Percentiles rank a stretch among this genome's conserved stretches.
Conservation (phyloP, 2,329 filamentous ascomycete species). For the Trichoderma sp. region DNA sequence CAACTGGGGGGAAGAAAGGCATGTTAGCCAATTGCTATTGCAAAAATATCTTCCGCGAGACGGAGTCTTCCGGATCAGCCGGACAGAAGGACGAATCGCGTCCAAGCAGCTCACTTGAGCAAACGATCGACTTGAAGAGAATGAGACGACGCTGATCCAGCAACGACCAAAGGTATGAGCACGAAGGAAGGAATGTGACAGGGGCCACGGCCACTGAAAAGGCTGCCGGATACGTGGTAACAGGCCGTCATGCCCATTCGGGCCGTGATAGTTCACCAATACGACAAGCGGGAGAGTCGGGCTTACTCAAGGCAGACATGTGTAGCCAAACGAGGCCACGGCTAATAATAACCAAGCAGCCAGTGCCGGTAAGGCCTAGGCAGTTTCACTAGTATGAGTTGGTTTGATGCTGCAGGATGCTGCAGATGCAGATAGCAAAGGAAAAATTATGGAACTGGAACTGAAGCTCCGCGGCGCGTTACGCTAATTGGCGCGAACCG, state of each 20-base stretch:
- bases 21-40: slow-evolving; percentile 47
- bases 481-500: neutral
- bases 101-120: slow-evolving; percentile 12
- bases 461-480: slow-evolving; percentile 4
- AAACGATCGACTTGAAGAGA: neutral
- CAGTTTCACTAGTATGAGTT: slow-evolving; percentile 10
- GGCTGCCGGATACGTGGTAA: neutral
- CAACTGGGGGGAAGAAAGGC: slow-evolving; percentile 42
- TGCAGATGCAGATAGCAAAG: neutral
- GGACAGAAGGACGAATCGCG: neutral
- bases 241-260: neutral
- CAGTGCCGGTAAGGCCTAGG: slow-evolving; percentile 13
- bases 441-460: slow-evolving; percentile 2
- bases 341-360: slow-evolving; percentile 3
- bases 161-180: neutral
- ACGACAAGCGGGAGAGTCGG: slow-evolving; percentile 9
- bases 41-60: neutral
- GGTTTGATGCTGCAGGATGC: slow-evolving; percentile 4
- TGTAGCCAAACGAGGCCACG: neutral
- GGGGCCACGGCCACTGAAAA: neutral
- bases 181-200: neutral
- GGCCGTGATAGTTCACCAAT: slow-evolving; percentile 3
- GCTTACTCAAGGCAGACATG: slow-evolving; percentile 16
- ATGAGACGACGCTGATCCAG: neutral
- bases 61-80: slow-evolving; percentile 3